Evolutionary conservation across 23 red algal genomes (phyloP).

Genomic region (Gracilaria gracilis): DNA sequence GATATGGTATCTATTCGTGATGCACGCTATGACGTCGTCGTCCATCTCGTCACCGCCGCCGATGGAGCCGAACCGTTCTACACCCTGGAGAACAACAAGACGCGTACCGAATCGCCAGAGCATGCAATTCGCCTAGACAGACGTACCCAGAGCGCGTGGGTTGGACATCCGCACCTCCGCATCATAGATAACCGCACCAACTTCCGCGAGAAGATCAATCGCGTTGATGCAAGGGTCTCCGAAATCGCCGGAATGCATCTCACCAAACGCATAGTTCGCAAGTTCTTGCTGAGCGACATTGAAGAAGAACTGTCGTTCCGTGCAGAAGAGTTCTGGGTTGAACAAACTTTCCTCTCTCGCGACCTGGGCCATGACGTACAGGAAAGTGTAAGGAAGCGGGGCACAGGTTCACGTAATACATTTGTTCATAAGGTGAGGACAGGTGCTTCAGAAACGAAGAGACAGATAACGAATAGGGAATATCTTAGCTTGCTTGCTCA

Average conservation of each 20-base stretch:
- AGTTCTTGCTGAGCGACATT: conserved; percentile 65
- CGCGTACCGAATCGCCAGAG: conserved; percentile 60
- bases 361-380: conserved; percentile 40
- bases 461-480: conserved; percentile 69
- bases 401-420: conserved; percentile 50
- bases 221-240: conserved; percentile 60
- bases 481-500: conserved; percentile 68
- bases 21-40: conserved; percentile 80
- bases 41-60: conserved; percentile 91
- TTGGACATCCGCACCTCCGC: conserved; percentile 77
- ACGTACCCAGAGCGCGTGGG: conserved; percentile 69
- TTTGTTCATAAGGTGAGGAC: conserved; percentile 78
- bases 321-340: conserved; percentile 70
- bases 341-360: conserved; percentile 72
- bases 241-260: conserved; percentile 77
- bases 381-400: conserved; percentile 79
- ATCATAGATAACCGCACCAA: conserved; percentile 82
- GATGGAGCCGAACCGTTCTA: conserved; percentile 75
- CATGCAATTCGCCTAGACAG: conserved; percentile 68
- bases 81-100: conserved; percentile 69
- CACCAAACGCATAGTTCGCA: conserved; percentile 58
- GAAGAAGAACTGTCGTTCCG: conserved; percentile 24
- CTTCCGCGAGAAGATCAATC: conserved; percentile 87
- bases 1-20: conserved; percentile 73
- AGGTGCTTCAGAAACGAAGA: conserved; percentile 56